Evolutionary conservation across 306 rosid genomes (phyloP).

Genomic region (Oxytropis ochrocephala): DNA sequence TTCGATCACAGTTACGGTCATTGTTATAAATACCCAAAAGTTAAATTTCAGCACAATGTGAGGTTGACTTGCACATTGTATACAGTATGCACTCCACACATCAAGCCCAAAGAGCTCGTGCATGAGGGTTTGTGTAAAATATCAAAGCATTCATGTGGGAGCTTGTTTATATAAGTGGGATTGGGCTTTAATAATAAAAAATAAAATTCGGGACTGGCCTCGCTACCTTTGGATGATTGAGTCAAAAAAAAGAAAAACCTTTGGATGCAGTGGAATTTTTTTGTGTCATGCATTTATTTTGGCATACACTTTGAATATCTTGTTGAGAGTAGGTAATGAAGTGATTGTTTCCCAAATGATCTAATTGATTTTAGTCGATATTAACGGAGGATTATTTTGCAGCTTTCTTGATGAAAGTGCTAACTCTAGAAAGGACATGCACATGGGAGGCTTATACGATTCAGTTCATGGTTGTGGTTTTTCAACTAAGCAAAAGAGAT

Average conservation of each 20-base stretch:
- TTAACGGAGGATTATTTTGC: slow-evolving; percentile 24
- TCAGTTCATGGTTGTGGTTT: slow-evolving; percentile 73
- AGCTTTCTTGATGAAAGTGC: slow-evolving; percentile 47
- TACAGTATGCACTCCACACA: not conserved
- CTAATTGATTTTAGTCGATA: not conserved
- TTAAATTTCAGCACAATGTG: not conserved
- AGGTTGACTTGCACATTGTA: not conserved
- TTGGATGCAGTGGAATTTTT: not conserved
- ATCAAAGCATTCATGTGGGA: not conserved
- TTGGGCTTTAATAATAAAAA: not conserved
- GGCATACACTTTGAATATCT: not conserved
- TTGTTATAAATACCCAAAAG: not conserved
- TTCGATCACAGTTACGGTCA: not conserved
- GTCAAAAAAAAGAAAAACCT: no score
- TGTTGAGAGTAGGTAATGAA: not conserved
- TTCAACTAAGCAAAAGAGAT: slow-evolving; percentile 54
- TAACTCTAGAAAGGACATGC: slow-evolving; percentile 49
- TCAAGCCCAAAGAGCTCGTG: not conserved
- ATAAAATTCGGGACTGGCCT: not conserved
- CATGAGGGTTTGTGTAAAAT: not conserved
- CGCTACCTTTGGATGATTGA: not conserved
- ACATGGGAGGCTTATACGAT: slow-evolving; percentile 65
- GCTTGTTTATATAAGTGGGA: not conserved
- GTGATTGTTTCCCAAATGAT: not conserved
- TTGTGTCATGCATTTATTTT: not conserved